These are phyloP conservation scores for Yamadazyma laniorum DNA, from an alignment of 805 yeast species.

Conservation along the genomic window DNA sequence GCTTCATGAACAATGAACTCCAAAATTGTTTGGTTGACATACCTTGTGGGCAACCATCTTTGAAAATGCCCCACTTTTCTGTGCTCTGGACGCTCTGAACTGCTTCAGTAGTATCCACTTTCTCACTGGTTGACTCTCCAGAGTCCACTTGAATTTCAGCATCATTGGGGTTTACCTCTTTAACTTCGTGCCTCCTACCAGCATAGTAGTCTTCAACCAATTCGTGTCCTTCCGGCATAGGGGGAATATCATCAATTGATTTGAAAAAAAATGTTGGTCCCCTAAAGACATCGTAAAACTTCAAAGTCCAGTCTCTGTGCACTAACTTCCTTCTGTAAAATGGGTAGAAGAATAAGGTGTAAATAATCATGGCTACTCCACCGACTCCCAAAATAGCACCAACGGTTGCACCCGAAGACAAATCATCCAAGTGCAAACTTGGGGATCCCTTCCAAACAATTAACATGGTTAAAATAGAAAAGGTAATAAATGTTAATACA, in stretches of 20 bases:
- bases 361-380: conserved; percentile 51
- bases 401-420: conserved; percentile 50
- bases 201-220: conserved; percentile 63
- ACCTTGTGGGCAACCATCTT: conserved; percentile 11
- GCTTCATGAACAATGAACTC: conserved; percentile 42
- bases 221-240: conserved; percentile 57
- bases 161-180: background rate
- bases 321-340: conserved; percentile 59
- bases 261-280: conserved; percentile 60
- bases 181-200: conserved; percentile 46
- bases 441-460: conserved; percentile 84
- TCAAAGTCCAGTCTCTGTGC: conserved; percentile 64
- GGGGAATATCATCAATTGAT: conserved; percentile 59
- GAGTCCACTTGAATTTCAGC: conserved; percentile 12
- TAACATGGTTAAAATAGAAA: conserved; percentile 67
- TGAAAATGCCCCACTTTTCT: conserved; percentile 3
- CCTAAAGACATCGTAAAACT: conserved; percentile 50
- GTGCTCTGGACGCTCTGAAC: background rate
- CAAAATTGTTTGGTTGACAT: conserved; percentile 39
- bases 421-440: conserved; percentile 52
- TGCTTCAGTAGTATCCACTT: conserved; percentile 7
- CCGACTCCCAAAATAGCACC: conserved; percentile 68
- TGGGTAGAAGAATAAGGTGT: conserved; percentile 57
- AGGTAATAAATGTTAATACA: conserved; percentile 55
- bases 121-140: conserved; percentile 9